phyloP scores from a whole-genome alignment of 371 early-diverging fungal species.

The Mucor racemosus region DNA sequence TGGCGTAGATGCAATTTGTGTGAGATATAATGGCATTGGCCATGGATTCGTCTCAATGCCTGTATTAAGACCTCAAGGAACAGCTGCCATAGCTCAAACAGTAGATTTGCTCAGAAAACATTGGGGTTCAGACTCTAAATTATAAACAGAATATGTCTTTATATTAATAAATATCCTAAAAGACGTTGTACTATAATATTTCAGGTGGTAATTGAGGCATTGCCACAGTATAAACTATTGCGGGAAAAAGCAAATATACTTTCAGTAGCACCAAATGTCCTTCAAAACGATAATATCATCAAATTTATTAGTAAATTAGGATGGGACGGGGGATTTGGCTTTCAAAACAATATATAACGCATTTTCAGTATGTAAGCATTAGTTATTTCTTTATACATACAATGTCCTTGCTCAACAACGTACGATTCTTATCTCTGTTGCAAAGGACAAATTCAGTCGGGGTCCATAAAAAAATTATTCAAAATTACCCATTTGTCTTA shows the following conservation, averaged over 20 bases:
- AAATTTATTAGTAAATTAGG: not conserved
- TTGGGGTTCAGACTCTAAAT: slow-evolving; percentile 16
- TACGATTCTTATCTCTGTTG: not conserved
- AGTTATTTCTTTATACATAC: not conserved
- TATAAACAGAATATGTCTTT: not conserved
- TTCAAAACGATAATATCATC: too few species aligned
- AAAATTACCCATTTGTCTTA: not conserved
- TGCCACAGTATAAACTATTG: too few species aligned
- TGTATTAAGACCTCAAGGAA: slow-evolving; percentile 14
- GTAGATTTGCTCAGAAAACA: slow-evolving; percentile 19
- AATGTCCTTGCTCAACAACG: not conserved
- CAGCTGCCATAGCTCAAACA: slow-evolving; percentile 29
- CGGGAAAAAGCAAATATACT: too few species aligned
- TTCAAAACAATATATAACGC: not conserved
- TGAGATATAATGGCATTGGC: slow-evolving; percentile 24
- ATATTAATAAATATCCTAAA: too few species aligned
- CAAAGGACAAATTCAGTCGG: not conserved
- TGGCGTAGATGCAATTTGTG: slow-evolving; percentile 30
- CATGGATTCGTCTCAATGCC: slow-evolving; percentile 37
- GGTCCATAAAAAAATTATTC: not conserved
- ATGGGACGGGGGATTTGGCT: not conserved
- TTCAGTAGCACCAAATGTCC: too few species aligned
- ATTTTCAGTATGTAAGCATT: too few species aligned
- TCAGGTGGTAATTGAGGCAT: too few species aligned
- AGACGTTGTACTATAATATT: too few species aligned